phyloP scores from a whole-genome alignment of 768 basidiomycete species.

The Psilocybe cyanescens region DNA sequence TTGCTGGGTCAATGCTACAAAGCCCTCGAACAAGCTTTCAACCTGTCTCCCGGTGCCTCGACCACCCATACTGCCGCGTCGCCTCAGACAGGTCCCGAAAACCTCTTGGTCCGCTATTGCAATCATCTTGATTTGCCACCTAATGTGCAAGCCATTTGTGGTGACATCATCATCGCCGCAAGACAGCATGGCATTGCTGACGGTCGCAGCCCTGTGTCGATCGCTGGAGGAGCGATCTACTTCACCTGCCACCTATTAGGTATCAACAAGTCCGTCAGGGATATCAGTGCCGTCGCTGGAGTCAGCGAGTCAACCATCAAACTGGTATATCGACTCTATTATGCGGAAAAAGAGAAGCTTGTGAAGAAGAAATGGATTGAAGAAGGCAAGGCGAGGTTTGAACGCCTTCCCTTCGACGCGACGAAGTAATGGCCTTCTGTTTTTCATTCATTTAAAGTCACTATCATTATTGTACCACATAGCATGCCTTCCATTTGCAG shows the following conservation, averaged over 20 bases:
- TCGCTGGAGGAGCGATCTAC: slow-evolving; percentile 96
- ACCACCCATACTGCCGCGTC: slow-evolving; percentile 50
- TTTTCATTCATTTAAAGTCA: slow-evolving; percentile 19
- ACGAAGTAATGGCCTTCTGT: slow-evolving; percentile 34
- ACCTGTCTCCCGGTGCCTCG: slow-evolving; percentile 81
- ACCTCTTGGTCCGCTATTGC: slow-evolving; percentile 90
- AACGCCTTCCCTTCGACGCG: slow-evolving; percentile 44
- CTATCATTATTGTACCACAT: slow-evolving; percentile 23
- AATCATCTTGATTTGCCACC: slow-evolving; percentile 88
- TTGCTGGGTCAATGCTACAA: slow-evolving; percentile 93
- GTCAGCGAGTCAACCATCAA: slow-evolving; percentile 97
- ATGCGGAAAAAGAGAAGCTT: slow-evolving; percentile 71
- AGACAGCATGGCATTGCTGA: slow-evolving; percentile 88
- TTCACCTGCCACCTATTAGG: slow-evolving; percentile 88
- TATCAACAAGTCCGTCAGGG: slow-evolving; percentile 72
- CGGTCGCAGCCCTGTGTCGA: slow-evolving; percentile 95
- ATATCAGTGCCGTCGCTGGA: slow-evolving; percentile 89
- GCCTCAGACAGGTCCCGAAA: slow-evolving; percentile 74
- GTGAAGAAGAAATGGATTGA: slow-evolving; percentile 88
- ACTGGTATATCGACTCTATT: slow-evolving; percentile 83
- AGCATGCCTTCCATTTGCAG: slow-evolving; percentile 1
- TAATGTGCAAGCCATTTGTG: slow-evolving; percentile 81
- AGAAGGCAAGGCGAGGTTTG: slow-evolving; percentile 68
- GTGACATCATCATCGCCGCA: slow-evolving; percentile 80
- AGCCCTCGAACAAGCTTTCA: slow-evolving; percentile 86